These are phyloP conservation scores for Infundibulicybe gibba DNA, from an alignment of 768 basidiomycete species.

Conservation along the genomic window DNA sequence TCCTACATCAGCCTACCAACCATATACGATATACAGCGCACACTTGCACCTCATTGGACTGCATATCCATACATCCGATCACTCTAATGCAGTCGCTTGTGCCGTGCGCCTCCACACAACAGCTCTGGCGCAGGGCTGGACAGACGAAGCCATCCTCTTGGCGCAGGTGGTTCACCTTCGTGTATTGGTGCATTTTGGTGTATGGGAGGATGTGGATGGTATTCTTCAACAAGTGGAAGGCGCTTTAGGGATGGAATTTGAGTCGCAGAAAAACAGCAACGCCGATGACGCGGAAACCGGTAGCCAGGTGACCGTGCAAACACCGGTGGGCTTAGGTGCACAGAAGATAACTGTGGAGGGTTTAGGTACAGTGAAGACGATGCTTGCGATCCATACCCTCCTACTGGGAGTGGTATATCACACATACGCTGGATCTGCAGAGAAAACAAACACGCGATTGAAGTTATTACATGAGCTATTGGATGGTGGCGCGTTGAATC, in stretches of 20 bases:
- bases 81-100: too few species aligned
- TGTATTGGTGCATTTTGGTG: conserved; percentile 46
- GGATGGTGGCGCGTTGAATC: conserved; percentile 49
- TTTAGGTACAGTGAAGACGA: conserved; percentile 5
- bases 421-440: conserved; percentile 53
- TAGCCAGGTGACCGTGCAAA: conserved; percentile 21
- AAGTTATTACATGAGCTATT: conserved; percentile 62
- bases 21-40: conserved; percentile 48
- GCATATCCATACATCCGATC: too few species aligned
- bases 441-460: conserved; percentile 46
- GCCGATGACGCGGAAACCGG: conserved; percentile 43
- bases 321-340: too few species aligned
- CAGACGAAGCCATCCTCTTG: conserved; percentile 39
- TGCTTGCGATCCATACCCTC: conserved; percentile 52
- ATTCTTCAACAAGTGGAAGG: neutral
- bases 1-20: conserved; percentile 45
- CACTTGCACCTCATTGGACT: conserved; percentile 49
- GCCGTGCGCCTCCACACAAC: conserved; percentile 4
- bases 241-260: conserved; percentile 1
- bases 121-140: conserved; percentile 4
- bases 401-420: conserved; percentile 59
- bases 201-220: conserved; percentile 37
- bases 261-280: neutral
- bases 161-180: conserved; percentile 55
- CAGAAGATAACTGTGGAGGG: too few species aligned